Conservation (phyloP, 352 stramenopile genomes). For the Globisporangium barbulae region DNA sequence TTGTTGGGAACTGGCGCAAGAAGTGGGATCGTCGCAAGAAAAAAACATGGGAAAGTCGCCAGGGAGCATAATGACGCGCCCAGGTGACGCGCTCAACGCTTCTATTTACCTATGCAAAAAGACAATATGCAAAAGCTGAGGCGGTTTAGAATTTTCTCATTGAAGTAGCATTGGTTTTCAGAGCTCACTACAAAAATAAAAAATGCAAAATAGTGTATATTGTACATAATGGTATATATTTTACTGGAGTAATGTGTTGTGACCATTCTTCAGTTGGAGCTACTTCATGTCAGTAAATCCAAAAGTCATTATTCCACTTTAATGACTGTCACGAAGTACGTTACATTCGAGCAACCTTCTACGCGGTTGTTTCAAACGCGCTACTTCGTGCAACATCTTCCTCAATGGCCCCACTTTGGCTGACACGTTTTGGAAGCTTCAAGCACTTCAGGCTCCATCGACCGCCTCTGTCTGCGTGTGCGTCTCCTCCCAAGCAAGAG, state of each 20-base stretch:
- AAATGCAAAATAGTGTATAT: no score
- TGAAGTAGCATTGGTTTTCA: no score
- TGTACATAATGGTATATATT: no score
- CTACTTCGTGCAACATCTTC: slow-evolving; percentile 18
- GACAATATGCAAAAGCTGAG: no score
- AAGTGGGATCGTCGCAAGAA: neutral
- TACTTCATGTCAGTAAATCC: no score
- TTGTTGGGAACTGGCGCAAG: slow-evolving; percentile 3
- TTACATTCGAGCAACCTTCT: slow-evolving; percentile 5
- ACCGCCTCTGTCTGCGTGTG: neutral
- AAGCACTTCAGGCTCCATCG: neutral
- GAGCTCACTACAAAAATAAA: no score
- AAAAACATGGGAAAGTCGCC: slow-evolving; percentile 19
- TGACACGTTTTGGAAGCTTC: slow-evolving; percentile 4
- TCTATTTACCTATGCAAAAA: no score
- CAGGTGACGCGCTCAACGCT: no score
- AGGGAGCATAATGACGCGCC: neutral
- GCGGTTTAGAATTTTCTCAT: no score
- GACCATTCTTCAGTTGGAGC: no score
- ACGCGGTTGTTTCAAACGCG: slow-evolving; percentile 11
- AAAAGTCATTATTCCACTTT: neutral
- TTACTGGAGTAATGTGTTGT: no score
- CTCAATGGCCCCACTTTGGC: slow-evolving; percentile 1
- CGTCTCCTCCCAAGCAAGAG: neutral
- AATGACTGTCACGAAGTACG: neutral